Evolutionary conservation across 208 protist genomes (phyloP).

Genomic region (Leishmania aethiopica): DNA sequence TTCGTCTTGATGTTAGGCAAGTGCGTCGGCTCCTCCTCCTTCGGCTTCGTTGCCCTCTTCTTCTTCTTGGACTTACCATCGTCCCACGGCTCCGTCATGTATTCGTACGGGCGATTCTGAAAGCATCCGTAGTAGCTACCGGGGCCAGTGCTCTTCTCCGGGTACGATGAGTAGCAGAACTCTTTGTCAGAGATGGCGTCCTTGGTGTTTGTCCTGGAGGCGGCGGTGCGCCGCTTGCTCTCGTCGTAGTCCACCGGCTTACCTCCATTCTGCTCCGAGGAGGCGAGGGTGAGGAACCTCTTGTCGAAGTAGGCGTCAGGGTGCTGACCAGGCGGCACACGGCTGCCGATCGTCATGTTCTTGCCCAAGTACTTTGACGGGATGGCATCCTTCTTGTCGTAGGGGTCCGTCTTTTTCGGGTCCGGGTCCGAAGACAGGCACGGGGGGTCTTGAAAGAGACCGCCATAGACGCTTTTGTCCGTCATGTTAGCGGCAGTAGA

Average conservation of each 20-base stretch:
- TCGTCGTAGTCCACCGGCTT: conserved; percentile 67
- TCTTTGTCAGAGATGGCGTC: conserved; percentile 63
- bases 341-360: conserved; percentile 51
- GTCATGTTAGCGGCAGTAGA: conserved; percentile 45
- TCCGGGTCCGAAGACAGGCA: conserved; percentile 73
- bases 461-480: conserved; percentile 81
- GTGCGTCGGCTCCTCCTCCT: conserved; percentile 27
- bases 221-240: conserved; percentile 35
- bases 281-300: conserved; percentile 81
- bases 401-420: conserved; percentile 76
- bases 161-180: conserved; percentile 74
- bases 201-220: conserved; percentile 27
- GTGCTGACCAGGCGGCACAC: conserved; percentile 35
- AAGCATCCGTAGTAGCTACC: conserved; percentile 89
- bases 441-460: conserved; percentile 85
- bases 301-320: conserved; percentile 76
- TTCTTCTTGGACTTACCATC: conserved; percentile 45
- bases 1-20: conserved; percentile 86
- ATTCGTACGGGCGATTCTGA: conserved; percentile 72
- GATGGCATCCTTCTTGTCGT: conserved; percentile 81
- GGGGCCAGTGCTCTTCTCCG: conserved; percentile 74
- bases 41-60: not conserved
- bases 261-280: conserved; percentile 69
- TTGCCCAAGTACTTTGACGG: conserved; percentile 85
- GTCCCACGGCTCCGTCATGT: conserved; percentile 72